Conservation (phyloP, 2,329 filamentous ascomycete species). For the Aspergillus fumigatiaffinis region DNA sequence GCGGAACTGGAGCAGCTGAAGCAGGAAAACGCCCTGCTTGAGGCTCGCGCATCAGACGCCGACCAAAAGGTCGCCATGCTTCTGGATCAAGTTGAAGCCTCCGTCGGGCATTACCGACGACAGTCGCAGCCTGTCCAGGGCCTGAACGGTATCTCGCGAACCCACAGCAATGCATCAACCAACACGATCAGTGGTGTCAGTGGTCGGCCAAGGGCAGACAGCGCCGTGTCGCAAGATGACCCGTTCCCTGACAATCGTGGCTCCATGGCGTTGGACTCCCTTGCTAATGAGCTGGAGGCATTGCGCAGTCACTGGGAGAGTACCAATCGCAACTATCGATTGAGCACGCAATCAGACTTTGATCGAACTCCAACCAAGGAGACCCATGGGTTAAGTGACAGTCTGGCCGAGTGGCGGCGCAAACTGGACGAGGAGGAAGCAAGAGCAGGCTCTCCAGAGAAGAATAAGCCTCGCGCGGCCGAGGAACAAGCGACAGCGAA, state of each 20-base stretch:
- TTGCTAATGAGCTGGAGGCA: slow-evolving; percentile 88
- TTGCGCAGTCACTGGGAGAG: slow-evolving; percentile 91
- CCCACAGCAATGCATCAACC: slow-evolving; percentile 53
- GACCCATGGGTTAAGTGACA: slow-evolving; percentile 57
- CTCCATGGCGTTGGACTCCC: slow-evolving; percentile 75
- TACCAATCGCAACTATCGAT: slow-evolving; percentile 89
- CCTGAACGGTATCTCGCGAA: slow-evolving; percentile 43
- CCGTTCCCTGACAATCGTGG: slow-evolving; percentile 53
- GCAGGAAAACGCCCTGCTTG: slow-evolving; percentile 74
- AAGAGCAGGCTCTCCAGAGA: slow-evolving; percentile 26
- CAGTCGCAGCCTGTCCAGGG: slow-evolving; percentile 52
- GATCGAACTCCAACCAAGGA: slow-evolving; percentile 56
- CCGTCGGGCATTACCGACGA: slow-evolving; percentile 90
- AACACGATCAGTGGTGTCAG: slow-evolving; percentile 36
- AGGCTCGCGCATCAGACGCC: slow-evolving; percentile 80
- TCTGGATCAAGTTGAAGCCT: slow-evolving; percentile 88
- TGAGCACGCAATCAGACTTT: slow-evolving; percentile 87
- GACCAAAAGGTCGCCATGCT: slow-evolving; percentile 91
- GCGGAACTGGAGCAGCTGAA: slow-evolving; percentile 76
- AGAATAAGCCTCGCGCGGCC: slow-evolving; percentile 20
- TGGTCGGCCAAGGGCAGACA: slow-evolving; percentile 37
- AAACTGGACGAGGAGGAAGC: slow-evolving; percentile 61
- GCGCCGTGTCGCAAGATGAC: slow-evolving; percentile 42
- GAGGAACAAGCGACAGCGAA: slow-evolving; percentile 24
- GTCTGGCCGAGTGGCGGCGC: slow-evolving; percentile 75